Evolutionary conservation across 805 yeast species (phyloP).

Genomic region (Blastobotrys parvus): DNA sequence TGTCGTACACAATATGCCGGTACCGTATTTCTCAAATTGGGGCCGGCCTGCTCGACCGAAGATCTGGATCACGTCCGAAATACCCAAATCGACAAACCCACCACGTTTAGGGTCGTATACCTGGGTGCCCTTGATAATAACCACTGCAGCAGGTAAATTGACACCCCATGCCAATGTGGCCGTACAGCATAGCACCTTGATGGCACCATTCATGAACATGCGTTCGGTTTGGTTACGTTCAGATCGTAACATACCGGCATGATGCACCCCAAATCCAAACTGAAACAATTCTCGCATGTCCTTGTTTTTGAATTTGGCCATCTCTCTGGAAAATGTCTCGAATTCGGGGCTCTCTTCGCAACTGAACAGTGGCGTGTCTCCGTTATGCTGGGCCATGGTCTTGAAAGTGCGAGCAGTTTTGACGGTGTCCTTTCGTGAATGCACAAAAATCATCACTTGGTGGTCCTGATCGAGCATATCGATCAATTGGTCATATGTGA

Average conservation of each 20-base stretch:
- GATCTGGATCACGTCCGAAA: conserved; percentile 93
- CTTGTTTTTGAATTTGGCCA: conserved; percentile 57
- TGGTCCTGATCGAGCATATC: conserved; percentile 60
- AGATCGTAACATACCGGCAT: conserved; percentile 91
- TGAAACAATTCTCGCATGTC: conserved; percentile 75
- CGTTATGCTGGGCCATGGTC: conserved; percentile 52
- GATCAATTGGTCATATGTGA: conserved; percentile 66
- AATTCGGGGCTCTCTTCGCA: conserved; percentile 32
- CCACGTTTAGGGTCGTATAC: conserved; percentile 92
- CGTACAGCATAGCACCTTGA: conserved; percentile 87
- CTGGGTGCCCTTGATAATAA: conserved; percentile 92
- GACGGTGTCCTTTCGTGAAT: conserved; percentile 87
- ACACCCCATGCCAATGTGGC: conserved; percentile 99
- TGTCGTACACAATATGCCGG: conserved; percentile 83
- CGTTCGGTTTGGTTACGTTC: conserved; percentile 87
- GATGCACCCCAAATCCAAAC: conserved; percentile 87
- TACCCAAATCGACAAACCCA: conserved; percentile 88
- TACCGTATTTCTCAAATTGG: conserved; percentile 85
- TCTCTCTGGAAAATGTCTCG: conserved; percentile 46
- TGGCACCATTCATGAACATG: conserved; percentile 76
- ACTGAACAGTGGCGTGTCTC: conserved; percentile 51
- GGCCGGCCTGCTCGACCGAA: conserved; percentile 99
- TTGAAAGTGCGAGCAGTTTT: conserved; percentile 72
- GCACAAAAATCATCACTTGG: conserved; percentile 96
- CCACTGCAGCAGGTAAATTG: conserved; percentile 95